Evolutionary conservation across 129 eudicot genomes (phyloP).

Genomic region (Centrapalus pauciflorus): DNA sequence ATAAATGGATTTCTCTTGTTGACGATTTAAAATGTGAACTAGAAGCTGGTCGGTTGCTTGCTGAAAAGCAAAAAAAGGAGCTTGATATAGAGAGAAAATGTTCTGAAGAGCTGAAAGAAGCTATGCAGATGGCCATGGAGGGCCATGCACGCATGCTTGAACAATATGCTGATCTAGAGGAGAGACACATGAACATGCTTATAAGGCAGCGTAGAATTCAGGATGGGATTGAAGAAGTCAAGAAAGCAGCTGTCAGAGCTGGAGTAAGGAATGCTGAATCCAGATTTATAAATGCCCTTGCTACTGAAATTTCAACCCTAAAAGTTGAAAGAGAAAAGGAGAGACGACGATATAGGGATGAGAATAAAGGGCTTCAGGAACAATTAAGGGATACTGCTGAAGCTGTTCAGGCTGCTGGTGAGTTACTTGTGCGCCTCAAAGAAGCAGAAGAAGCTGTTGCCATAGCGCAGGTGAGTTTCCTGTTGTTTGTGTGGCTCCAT

Average conservation of each 20-base stretch:
- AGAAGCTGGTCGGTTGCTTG: conserved; percentile 42
- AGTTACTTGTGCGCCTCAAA: conserved; percentile 84
- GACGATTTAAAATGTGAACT: conserved; percentile 68
- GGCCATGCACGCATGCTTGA: conserved; percentile 97
- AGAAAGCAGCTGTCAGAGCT: conserved; percentile 76
- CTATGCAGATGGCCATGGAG: conserved; percentile 92
- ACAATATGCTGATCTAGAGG: conserved; percentile 88
- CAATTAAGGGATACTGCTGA: conserved; percentile 93
- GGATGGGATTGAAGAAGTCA: conserved; percentile 81
- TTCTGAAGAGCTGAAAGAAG: conserved; percentile 84
- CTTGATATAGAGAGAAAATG: conserved; percentile 68
- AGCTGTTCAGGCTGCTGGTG: conserved; percentile 99
- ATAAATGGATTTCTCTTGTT: conserved; percentile 70
- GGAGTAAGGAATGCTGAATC: conserved; percentile 86
- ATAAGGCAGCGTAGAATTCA: conserved; percentile 65
- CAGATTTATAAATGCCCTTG: conserved; percentile 76
- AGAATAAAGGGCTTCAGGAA: conserved; percentile 78
- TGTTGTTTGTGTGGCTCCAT: background rate
- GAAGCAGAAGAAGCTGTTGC: conserved; percentile 92
- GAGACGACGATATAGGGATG: conserved; percentile 63
- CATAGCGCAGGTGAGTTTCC: conserved; percentile 67
- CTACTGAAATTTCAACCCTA: conserved; percentile 68
- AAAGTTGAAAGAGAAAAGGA: conserved; percentile 87
- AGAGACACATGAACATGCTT: conserved; percentile 78
- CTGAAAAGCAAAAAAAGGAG: conserved; percentile 61